These are phyloP conservation scores for Zymoseptoria crescenta DNA, from an alignment of 2,329 filamentous ascomycete species.

Conservation along the genomic window DNA sequence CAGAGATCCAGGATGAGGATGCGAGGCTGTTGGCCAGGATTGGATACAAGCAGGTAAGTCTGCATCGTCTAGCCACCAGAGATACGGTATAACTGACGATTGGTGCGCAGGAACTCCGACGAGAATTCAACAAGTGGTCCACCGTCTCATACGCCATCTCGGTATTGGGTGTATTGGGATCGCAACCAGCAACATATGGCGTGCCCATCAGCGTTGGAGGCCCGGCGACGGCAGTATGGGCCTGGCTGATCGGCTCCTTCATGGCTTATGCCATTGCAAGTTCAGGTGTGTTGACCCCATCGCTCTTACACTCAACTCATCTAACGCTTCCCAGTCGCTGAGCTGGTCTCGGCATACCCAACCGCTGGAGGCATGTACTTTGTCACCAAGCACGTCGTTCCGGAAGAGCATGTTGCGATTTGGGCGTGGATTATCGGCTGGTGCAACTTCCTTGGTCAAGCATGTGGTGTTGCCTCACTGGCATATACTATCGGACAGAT, in stretches of 20 bases:
- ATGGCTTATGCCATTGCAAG: slow-evolving; percentile 59
- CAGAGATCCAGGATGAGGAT: slow-evolving; percentile 40
- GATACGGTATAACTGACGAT: slow-evolving; percentile 8
- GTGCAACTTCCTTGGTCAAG: slow-evolving; percentile 59
- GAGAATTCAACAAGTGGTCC: slow-evolving; percentile 60
- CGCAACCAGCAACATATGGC: slow-evolving; percentile 56
- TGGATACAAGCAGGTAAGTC: slow-evolving; percentile 53
- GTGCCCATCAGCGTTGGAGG: slow-evolving; percentile 52
- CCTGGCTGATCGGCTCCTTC: slow-evolving; percentile 55
- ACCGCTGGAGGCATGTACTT: slow-evolving; percentile 63
- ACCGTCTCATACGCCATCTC: slow-evolving; percentile 60
- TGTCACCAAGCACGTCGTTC: slow-evolving; percentile 58
- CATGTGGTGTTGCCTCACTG: slow-evolving; percentile 54
- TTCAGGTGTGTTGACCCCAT: slow-evolving; percentile 37
- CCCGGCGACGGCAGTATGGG: slow-evolving; percentile 57
- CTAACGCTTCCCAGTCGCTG: slow-evolving; percentile 42
- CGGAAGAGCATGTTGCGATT: slow-evolving; percentile 51
- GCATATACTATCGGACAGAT: slow-evolving; percentile 58
- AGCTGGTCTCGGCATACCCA: slow-evolving; percentile 58
- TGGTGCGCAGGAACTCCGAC: slow-evolving; percentile 46
- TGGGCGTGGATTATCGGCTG: slow-evolving; percentile 61
- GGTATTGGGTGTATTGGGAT: slow-evolving; percentile 57
- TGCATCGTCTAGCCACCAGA: neutral
- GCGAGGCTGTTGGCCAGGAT: slow-evolving; percentile 54
- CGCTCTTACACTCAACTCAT: neutral